A percentile compares a stretch with the other conserved stretches of the same genome.
phyloP scores from a whole-genome alignment of 495 filamentous ascomycete genomes.

The Physcia stellaris region DNA sequence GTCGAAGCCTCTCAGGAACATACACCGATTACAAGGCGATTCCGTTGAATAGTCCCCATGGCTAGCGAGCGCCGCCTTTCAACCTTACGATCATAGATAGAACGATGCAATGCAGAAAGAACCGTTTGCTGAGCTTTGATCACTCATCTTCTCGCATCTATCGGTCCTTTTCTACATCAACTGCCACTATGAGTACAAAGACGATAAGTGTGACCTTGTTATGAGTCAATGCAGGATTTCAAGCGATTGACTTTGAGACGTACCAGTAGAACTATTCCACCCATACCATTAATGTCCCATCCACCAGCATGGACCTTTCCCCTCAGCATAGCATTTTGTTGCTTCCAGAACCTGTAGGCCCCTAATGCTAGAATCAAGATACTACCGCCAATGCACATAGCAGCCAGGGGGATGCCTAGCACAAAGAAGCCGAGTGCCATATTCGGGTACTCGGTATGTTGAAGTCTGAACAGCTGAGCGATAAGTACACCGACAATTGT shows the following conservation, averaged over 20 bases:
- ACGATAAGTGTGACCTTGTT: background rate
- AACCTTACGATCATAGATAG: too few species aligned
- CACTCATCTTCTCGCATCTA: too few species aligned
- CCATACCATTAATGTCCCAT: slow-evolving; percentile 50
- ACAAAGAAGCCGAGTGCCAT: slow-evolving; percentile 41
- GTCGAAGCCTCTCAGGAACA: too few species aligned
- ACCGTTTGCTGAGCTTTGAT: too few species aligned
- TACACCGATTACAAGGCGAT: too few species aligned
- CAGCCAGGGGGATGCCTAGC: slow-evolving; percentile 52
- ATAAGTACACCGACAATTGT: slow-evolving; percentile 53
- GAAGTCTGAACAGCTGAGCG: slow-evolving; percentile 58
- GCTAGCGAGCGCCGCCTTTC: too few species aligned
- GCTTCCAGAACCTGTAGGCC: slow-evolving; percentile 51
- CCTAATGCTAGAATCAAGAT: slow-evolving; percentile 44
- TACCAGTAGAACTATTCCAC: slow-evolving; percentile 33
- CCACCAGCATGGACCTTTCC: slow-evolving; percentile 55
- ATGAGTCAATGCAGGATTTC: background rate
- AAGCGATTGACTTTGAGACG: background rate
- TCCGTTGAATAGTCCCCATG: too few species aligned
- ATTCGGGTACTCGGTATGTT: slow-evolving; percentile 30
- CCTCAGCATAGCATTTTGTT: slow-evolving; percentile 50
- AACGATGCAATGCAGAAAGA: too few species aligned
- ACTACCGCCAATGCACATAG: slow-evolving; percentile 42
- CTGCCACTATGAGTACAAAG: slow-evolving; percentile 1
- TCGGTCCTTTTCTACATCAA: background rate